phyloP scores from a whole-genome alignment of 202 grass and related monocot genomes.

The Panicum hallii region DNA sequence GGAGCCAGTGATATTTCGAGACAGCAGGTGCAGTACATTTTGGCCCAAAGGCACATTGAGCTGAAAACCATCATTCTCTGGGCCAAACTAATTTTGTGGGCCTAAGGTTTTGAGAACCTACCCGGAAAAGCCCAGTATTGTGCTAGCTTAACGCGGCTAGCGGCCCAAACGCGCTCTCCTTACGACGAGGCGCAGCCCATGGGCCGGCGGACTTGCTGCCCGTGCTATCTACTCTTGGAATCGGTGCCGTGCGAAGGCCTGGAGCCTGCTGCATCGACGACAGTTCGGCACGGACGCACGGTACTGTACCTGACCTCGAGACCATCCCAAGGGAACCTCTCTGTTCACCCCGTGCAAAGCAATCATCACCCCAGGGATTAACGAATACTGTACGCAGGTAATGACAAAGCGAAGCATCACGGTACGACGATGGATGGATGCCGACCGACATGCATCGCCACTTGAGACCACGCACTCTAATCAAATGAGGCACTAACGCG shows the following conservation, averaged over 20 bases:
- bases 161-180: no score
- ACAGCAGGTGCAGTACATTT: not conserved
- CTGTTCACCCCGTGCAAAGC: not conserved
- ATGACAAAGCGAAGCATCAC: slow-evolving; percentile 6
- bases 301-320: not conserved
- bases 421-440: not conserved
- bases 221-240: no score
- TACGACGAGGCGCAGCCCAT: no score
- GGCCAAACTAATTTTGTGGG: not conserved
- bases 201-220: no score
- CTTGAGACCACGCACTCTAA: not conserved
- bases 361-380: not conserved
- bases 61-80: not conserved
- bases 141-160: no score
- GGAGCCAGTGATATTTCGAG: not conserved
- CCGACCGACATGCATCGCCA: not conserved
- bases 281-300: not conserved
- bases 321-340: not conserved
- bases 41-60: not conserved
- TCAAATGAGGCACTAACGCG: not conserved
- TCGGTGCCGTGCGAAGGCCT: not conserved
- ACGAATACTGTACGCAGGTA: not conserved
- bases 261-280: not conserved
- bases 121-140: not conserved
- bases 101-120: not conserved